Evolutionary conservation across 345 rosid species (phyloP).

Genomic region (Citrus unshiu): DNA sequence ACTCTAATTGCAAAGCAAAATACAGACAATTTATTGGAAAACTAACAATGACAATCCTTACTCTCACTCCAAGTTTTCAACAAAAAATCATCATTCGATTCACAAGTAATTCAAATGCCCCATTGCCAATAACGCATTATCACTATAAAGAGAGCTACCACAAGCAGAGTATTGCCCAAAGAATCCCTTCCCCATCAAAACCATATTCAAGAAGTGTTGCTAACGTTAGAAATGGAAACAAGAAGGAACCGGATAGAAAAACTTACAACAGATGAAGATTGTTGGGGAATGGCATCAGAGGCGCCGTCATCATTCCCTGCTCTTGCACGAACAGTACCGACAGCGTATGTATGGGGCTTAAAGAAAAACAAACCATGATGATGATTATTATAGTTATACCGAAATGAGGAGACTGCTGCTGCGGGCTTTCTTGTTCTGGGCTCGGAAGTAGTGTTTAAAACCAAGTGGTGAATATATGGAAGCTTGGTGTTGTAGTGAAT

Average conservation of each 20-base stretch:
- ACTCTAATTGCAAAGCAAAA: not conserved
- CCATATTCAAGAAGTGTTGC: not conserved
- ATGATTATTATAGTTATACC: slow-evolving; percentile 8
- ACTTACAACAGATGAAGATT: slow-evolving; percentile 51
- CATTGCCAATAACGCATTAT: not conserved
- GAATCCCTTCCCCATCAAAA: not conserved
- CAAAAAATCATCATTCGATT: not conserved
- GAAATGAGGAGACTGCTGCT: slow-evolving; percentile 19
- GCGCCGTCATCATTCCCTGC: slow-evolving; percentile 33
- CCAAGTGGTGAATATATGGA: slow-evolving; percentile 22
- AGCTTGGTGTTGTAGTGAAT: slow-evolving; percentile 25
- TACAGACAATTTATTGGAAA: not conserved
- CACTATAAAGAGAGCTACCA: not conserved
- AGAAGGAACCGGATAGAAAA: not conserved
- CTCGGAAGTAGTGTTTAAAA: slow-evolving; percentile 7
- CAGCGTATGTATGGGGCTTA: slow-evolving; percentile 19
- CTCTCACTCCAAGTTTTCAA: not conserved
- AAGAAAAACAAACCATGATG: slow-evolving; percentile 16
- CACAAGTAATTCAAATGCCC: not conserved
- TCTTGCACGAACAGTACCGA: slow-evolving; percentile 22
- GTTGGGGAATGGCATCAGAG: slow-evolving; percentile 27
- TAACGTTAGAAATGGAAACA: not conserved
- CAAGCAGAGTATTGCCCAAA: not conserved
- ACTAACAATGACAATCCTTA: not conserved
- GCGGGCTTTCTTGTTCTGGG: slow-evolving; percentile 30